Evolutionary conservation across 2,329 filamentous ascomycete genomes (phyloP), one percentile per base, ranked within the genome.

Genomic region (Emmonsia crescens): DNA sequence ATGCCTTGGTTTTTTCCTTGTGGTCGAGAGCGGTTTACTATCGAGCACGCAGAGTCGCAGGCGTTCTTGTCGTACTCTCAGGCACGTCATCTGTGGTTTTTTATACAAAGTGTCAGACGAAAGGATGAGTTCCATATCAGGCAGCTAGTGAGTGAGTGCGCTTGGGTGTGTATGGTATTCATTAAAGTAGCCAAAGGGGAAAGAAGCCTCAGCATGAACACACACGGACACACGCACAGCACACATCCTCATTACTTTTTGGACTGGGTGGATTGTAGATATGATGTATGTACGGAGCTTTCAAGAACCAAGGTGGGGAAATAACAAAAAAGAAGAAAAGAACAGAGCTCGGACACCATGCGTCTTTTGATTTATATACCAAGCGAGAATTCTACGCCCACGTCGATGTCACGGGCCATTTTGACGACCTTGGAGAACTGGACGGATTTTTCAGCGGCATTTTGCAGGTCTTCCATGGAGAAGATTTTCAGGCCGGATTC

Each of bases 361-460:
- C n/a, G 31, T n/a, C 29, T 36, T 21, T 38, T 55, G 19, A 27
- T 52, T 78, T 89, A 97, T 82, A 96, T 96, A 80, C 91, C 93
- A 74, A 96, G 84, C 70, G 86, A 89, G 80, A 96, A 96, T 80
- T 96, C 90, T 71, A 97, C 93, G 71, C 92, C 93, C 68, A 97
- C 93, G 73, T 97, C 94, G 73, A 96, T 96, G 71, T 96, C 92
- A 72, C 93, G 89, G 71, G 94, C 90, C 87, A 96, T 89, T 87
- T 97, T 97, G 72, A 99, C 94, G 69, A 99, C 89, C 85, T 96
- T 97, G 72, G 91, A 96, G 78, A 99, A 93, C 79, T 99, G 93
- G 67, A 99, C 94, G 36, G 92, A 89, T 84, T 96, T 97, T 85
- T 97, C 94, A 67, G 94, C 94, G 49, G 94, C 94, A 74, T 80